Conservation (phyloP, 495 filamentous ascomycete species). For the Aspergillus taichungensis region DNA sequence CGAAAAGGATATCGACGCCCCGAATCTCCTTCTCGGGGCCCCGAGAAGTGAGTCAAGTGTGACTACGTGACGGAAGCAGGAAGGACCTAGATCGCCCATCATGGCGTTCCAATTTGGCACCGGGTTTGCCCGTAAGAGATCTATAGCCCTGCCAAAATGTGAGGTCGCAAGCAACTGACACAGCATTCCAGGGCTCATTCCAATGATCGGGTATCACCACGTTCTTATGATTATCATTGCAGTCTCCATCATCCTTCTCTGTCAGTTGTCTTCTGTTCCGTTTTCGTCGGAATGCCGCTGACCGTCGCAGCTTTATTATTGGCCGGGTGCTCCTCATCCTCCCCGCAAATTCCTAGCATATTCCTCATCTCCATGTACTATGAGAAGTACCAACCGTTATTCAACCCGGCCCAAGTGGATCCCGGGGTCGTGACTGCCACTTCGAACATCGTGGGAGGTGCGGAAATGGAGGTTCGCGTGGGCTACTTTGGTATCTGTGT, state of each 20-base stretch:
- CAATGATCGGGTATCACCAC: slow-evolving; percentile 97
- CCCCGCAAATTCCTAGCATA: slow-evolving; percentile 57
- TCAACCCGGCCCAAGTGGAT: slow-evolving; percentile 69
- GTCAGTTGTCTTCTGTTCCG: slow-evolving; percentile 45
- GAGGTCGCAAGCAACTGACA: slow-evolving; percentile 3
- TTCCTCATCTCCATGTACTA: slow-evolving; percentile 68
- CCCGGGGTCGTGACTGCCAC: slow-evolving; percentile 66
- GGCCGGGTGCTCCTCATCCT: slow-evolving; percentile 62
- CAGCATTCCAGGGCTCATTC: slow-evolving; percentile 60
- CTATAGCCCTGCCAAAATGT: background rate
- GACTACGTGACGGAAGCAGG: slow-evolving; percentile 10
- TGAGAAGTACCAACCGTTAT: slow-evolving; percentile 50
- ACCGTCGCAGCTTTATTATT: slow-evolving; percentile 48
- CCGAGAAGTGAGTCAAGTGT: slow-evolving; percentile 36
- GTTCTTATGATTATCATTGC: slow-evolving; percentile 96
- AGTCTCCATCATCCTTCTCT: slow-evolving; percentile 86
- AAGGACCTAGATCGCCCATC: slow-evolving; percentile 8
- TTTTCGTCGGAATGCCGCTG: slow-evolving; percentile 14
- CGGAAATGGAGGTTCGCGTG: slow-evolving; percentile 58
- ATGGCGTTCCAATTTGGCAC: slow-evolving; percentile 23
- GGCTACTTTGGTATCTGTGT: slow-evolving; percentile 67
- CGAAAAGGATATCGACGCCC: slow-evolving; percentile 3
- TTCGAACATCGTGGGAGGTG: slow-evolving; percentile 54
- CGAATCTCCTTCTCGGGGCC: slow-evolving; percentile 39
- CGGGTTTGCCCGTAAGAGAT: slow-evolving; percentile 31